Conservation (phyloP, 2,329 filamentous ascomycete genomes). For the Colletotrichum filicis region DNA sequence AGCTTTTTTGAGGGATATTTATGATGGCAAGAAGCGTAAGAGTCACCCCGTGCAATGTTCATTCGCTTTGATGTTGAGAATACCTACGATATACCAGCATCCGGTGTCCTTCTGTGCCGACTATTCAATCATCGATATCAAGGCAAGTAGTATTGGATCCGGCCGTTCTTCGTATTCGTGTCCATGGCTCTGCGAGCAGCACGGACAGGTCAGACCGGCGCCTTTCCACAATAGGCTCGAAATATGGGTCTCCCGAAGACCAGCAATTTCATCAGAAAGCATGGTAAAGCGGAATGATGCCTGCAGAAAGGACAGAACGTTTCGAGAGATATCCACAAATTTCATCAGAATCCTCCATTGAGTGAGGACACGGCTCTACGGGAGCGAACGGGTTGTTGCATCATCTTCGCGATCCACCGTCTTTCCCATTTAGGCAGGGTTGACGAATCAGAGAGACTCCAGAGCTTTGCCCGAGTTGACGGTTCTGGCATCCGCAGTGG, state of each 20-base stretch:
- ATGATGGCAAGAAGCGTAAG: background rate
- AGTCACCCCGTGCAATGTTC: background rate
- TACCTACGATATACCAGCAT: background rate
- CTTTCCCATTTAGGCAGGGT: background rate
- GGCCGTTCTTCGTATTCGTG: slow-evolving; percentile 1
- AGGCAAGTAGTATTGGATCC: background rate
- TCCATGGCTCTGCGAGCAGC: background rate
- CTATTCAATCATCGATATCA: background rate
- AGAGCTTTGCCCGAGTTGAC: background rate
- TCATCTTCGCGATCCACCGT: background rate
- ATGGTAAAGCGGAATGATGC: background rate
- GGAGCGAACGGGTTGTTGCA: background rate
- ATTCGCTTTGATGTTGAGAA: background rate
- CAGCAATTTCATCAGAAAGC: background rate
- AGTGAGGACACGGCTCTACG: background rate
- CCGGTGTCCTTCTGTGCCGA: background rate
- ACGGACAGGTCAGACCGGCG: background rate
- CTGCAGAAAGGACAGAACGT: background rate
- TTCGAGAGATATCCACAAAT: background rate
- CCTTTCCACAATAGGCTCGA: background rate
- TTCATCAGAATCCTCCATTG: background rate
- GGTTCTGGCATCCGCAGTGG: background rate
- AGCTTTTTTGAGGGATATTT: too few relatives aligned
- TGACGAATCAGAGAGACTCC: background rate
- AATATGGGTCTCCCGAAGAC: background rate